phyloP scores from a whole-genome alignment of 148 eudicot genomes.

The Rhododendron kiyosumense region DNA sequence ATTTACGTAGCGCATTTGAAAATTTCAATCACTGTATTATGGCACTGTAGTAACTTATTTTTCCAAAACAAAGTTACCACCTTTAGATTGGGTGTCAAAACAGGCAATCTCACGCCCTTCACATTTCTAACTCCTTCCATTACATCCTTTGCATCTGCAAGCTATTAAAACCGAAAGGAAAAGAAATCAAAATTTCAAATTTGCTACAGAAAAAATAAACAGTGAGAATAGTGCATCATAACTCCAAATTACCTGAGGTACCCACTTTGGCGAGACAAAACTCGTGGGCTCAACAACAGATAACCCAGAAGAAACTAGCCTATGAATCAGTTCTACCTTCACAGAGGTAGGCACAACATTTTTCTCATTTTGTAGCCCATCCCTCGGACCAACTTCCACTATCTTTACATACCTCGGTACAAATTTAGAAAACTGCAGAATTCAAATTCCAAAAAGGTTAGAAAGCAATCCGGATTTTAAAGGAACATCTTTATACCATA shows the following conservation, averaged over 20 bases:
- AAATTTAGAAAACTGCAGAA: slow-evolving; percentile 56
- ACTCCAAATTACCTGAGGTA: slow-evolving; percentile 67
- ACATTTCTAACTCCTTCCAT: slow-evolving; percentile 55
- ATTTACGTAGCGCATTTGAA: neutral
- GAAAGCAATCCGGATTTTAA: neutral
- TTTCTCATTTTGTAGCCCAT: slow-evolving; percentile 93
- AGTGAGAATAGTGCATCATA: neutral
- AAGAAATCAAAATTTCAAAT: neutral
- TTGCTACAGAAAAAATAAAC: neutral
- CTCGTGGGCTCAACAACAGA: slow-evolving; percentile 96
- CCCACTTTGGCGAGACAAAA: slow-evolving; percentile 99
- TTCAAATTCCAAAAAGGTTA: slow-evolving; percentile 23
- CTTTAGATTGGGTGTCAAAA: slow-evolving; percentile 90
- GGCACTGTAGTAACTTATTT: neutral
- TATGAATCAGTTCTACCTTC: slow-evolving; percentile 78
- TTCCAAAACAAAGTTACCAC: slow-evolving; percentile 27
- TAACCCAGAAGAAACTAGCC: slow-evolving; percentile 78
- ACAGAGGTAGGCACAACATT: slow-evolving; percentile 72
- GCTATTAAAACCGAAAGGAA: slow-evolving; percentile 21
- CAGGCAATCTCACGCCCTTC: slow-evolving; percentile 63
- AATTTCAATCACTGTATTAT: neutral
- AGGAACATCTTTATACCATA: neutral
- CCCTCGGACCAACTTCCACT: slow-evolving; percentile 97
- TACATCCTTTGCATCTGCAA: slow-evolving; percentile 87
- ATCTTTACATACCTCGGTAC: slow-evolving; percentile 76